Percentiles rank a stretch among this genome's conserved stretches.
phyloP scores from a whole-genome alignment of 2,329 filamentous ascomycete genomes.

The Sclerotinia sclerotiorum region DNA sequence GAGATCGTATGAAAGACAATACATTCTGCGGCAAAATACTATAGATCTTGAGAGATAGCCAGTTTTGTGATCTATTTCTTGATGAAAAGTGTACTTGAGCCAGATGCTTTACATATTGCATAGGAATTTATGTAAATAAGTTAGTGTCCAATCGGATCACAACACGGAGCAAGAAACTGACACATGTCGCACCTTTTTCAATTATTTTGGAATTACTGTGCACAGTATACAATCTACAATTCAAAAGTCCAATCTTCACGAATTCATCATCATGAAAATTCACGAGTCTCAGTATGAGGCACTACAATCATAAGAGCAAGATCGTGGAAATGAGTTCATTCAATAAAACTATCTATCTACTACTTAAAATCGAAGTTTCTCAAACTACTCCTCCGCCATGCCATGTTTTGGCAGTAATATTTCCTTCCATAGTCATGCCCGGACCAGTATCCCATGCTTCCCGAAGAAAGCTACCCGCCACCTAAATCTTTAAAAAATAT shows the following conservation, averaged over 20 bases:
- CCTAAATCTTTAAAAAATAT: no score
- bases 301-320: background rate
- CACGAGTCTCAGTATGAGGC: background rate
- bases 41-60: background rate
- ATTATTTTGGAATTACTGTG: background rate
- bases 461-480: no score
- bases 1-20: background rate
- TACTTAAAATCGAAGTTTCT: background rate
- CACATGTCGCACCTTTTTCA: background rate
- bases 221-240: no score
- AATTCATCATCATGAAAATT: background rate
- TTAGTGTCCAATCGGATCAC: background rate
- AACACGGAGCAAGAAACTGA: background rate
- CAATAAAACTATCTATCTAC: background rate
- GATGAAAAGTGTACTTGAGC: background rate
- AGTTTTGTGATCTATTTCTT: background rate
- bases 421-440: background rate
- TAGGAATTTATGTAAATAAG: background rate
- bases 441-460: background rate
- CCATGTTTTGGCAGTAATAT: background rate
- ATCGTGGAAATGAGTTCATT: background rate
- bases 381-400: background rate
- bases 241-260: background rate
- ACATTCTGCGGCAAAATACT: background rate
- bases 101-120: background rate